Evolutionary conservation across 495 filamentous ascomycete species (phyloP), one percentile per base, ranked within the genome.

Genomic region (Aspergillus indologenus): DNA sequence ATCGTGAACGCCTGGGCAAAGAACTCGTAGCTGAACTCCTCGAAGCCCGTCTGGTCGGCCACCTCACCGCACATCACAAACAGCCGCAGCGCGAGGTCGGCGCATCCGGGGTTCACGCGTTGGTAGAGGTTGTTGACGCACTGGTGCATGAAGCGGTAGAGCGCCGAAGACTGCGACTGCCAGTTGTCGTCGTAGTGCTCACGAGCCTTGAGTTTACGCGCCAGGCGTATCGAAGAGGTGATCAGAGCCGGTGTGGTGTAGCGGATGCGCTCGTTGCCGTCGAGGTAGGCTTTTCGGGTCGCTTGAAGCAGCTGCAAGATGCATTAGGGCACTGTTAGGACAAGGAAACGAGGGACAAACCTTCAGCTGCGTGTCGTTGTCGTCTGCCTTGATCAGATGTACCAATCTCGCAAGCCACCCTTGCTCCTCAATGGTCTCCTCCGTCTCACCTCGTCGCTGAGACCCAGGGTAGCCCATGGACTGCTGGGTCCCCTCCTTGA

Each of bases 1-100:
- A 98, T 91, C 0, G 94, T 98, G 61, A 98, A 98, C 1, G 94
- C 94, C 68, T 98, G 95, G 2, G 93, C 94, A 65, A 97, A 98
- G 79, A 95, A 98, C 72, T 98, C 94, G 72, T 98, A 98, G 18
- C 90, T 88, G 23, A 96, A 89, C 74, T 98, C 94, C 71, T 98
- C 94, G 62, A 92, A 92, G 15, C 88, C 90, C 5, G 87, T 92
- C 71, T 94, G 90, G 65, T 96, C 93, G 21, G 95, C 91, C 26
- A 93, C 87, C 73, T 97, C 92, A 17, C 94, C 94, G 67, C 91
- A 96, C 59, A 89, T 85, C 53, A 92, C 84, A 69, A 97, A 98
- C 9, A 97, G 78, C 4, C 94, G 90, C 18, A 98, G 83, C 14
- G 87, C 83, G 9, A 98, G 82, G 69, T 98, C 95, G 2, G 93